phyloP scores from a whole-genome alignment of 306 rosid species.

The Delonix regia region DNA sequence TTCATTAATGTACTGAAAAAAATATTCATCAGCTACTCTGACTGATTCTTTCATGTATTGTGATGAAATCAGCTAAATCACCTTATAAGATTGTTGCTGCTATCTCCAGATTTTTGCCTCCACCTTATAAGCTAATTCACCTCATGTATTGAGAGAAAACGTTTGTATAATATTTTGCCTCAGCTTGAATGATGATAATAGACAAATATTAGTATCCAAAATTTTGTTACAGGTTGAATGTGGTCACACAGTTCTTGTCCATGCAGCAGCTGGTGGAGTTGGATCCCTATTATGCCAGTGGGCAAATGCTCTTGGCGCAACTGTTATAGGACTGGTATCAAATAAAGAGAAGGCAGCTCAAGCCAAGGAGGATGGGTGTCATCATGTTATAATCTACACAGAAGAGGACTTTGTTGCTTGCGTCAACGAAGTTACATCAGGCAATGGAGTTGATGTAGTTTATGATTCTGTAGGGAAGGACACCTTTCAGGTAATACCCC shows the following conservation, averaged over 20 bases:
- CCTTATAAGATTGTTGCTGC: background rate
- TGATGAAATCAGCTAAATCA: background rate
- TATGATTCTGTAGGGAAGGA: slow-evolving; percentile 95
- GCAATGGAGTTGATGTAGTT: slow-evolving; percentile 88
- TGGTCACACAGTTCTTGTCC: slow-evolving; percentile 81
- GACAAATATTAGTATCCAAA: background rate
- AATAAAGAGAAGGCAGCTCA: slow-evolving; percentile 81
- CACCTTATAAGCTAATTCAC: background rate
- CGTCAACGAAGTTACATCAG: slow-evolving; percentile 77
- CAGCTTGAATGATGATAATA: background rate
- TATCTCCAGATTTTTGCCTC: background rate
- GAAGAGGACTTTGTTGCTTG: slow-evolving; percentile 85
- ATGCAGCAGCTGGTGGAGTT: slow-evolving; percentile 97
- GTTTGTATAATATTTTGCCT: slow-evolving; percentile 5
- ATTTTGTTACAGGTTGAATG: slow-evolving; percentile 61
- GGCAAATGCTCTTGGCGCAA: slow-evolving; percentile 93
- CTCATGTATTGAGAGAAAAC: background rate
- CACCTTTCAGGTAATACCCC: slow-evolving; percentile 72
- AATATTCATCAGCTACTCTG: background rate
- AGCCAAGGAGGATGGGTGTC: slow-evolving; percentile 94
- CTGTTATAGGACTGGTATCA: slow-evolving; percentile 88
- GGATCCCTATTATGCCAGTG: slow-evolving; percentile 96
- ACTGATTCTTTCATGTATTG: background rate
- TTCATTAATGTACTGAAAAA: too few relatives aligned
- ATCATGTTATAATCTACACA: slow-evolving; percentile 68